Percentiles rank a stretch among this genome's conserved stretches.
Conservation (phyloP, 352 stramenopile genomes). For the Phytophthora podocarpi region DNA sequence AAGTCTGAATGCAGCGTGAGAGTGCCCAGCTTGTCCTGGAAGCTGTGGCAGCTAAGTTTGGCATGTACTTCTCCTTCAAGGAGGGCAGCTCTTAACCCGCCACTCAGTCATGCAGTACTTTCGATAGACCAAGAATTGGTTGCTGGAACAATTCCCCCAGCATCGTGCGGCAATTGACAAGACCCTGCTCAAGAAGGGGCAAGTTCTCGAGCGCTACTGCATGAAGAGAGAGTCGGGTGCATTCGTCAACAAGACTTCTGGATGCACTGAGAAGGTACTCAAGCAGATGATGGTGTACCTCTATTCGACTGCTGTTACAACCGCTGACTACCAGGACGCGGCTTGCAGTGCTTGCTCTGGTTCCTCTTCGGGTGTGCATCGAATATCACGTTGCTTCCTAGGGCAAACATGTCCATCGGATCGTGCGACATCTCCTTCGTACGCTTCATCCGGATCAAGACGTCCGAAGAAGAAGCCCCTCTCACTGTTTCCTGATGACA, state of each 20-base stretch:
- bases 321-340: constrained; percentile 32
- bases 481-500: neutral
- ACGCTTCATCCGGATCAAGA: neutral
- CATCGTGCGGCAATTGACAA: constrained; percentile 2
- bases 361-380: constrained; percentile 38
- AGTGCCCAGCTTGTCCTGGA: too few species aligned
- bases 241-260: too few species aligned
- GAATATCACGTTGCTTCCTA: constrained; percentile 23
- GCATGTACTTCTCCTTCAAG: constrained; percentile 30
- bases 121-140: too few species aligned
- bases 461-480: constrained; percentile 3
- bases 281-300: too few species aligned
- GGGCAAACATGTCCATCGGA: constrained; percentile 25
- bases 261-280: too few species aligned
- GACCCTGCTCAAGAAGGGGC: constrained; percentile 20
- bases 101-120: too few species aligned
- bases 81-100: constrained; percentile 12
- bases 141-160: too few species aligned
- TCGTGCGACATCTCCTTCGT: constrained; percentile 26
- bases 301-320: too few species aligned
- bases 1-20: too few species aligned
- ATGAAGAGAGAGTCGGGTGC: too few species aligned
- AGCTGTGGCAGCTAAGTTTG: too few species aligned
- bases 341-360: constrained; percentile 34
- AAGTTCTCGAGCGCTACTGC: constrained; percentile 2